Evolutionary conservation across 495 filamentous ascomycete genomes (phyloP).

Genomic region (Hypoxylon crocopeplum): DNA sequence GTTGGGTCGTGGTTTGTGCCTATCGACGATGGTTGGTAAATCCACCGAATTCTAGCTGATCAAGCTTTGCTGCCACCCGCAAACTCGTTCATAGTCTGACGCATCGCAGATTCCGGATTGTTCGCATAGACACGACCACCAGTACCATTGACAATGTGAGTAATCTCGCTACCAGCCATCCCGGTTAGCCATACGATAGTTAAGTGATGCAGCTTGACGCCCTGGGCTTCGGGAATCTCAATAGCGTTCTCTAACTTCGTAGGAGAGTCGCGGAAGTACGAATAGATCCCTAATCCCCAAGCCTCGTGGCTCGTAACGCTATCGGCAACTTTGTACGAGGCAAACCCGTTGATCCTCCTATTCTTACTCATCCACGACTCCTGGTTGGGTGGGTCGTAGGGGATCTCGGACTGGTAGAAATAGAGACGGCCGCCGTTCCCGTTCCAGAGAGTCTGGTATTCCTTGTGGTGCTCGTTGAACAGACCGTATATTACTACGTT

Average conservation of each 20-base stretch:
- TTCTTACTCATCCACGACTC: slow-evolving; percentile 36
- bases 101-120: slow-evolving; percentile 37
- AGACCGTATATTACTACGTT: slow-evolving; percentile 42
- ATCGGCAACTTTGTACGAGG: slow-evolving; percentile 43
- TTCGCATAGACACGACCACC: slow-evolving; percentile 39
- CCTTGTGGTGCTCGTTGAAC: slow-evolving; percentile 44
- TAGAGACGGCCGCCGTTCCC: slow-evolving; percentile 42
- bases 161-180: slow-evolving; percentile 36
- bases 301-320: slow-evolving; percentile 37
- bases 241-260: slow-evolving; percentile 43
- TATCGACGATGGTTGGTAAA: neutral
- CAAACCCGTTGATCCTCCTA: slow-evolving; percentile 36
- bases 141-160: slow-evolving; percentile 36
- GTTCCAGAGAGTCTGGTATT: slow-evolving; percentile 43
- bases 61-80: neutral
- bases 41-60: neutral
- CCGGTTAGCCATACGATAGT: slow-evolving; percentile 42
- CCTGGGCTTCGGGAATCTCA: slow-evolving; percentile 32
- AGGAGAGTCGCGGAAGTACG: slow-evolving; percentile 43
- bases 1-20: neutral
- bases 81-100: slow-evolving; percentile 40
- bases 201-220: slow-evolving; percentile 38
- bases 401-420: slow-evolving; percentile 45
- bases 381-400: slow-evolving; percentile 42
- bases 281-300: slow-evolving; percentile 43